A percentile compares a stretch with the other conserved stretches of the same genome.
Evolutionary conservation across 768 basidiomycete genomes (phyloP).

Genomic region (Auricularia heimuer): DNA sequence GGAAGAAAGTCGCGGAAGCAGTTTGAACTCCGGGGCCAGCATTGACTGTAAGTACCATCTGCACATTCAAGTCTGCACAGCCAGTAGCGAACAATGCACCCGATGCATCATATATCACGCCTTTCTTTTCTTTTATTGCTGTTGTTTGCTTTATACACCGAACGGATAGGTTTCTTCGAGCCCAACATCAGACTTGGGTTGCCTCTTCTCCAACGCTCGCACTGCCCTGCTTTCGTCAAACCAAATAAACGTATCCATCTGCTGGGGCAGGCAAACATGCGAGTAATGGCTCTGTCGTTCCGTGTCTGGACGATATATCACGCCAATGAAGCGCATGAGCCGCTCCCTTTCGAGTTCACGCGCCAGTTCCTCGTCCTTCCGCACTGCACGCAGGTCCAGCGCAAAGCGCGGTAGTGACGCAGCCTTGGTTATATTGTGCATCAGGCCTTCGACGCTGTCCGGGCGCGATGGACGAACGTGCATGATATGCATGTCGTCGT

Average conservation of each 20-base stretch:
- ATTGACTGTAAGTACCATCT: too few species aligned
- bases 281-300: slow-evolving; percentile 21
- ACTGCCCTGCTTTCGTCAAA: slow-evolving; percentile 7
- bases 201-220: too few species aligned
- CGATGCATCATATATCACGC: too few species aligned
- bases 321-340: slow-evolving; percentile 21
- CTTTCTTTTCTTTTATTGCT: too few species aligned
- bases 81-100: too few species aligned
- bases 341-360: slow-evolving; percentile 7
- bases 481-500: slow-evolving; percentile 17
- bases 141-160: too few species aligned
- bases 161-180: too few species aligned
- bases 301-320: slow-evolving; percentile 19
- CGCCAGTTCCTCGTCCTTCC: slow-evolving; percentile 2
- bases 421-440: slow-evolving; percentile 9
- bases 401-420: slow-evolving; percentile 7
- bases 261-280: slow-evolving; percentile 16
- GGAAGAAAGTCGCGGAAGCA: too few species aligned
- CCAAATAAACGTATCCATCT: slow-evolving; percentile 18
- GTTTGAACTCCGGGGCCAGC: too few species aligned
- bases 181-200: too few species aligned
- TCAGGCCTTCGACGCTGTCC: slow-evolving; percentile 15
- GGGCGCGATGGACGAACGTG: slow-evolving; percentile 16
- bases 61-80: too few species aligned
- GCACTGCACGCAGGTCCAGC: slow-evolving; percentile 6